Percentiles rank a stretch among this genome's conserved stretches.
These are phyloP conservation scores for Phlebopus sp. DNA, from an alignment of 1,284 basidiomycete species.

Conservation along the genomic window DNA sequence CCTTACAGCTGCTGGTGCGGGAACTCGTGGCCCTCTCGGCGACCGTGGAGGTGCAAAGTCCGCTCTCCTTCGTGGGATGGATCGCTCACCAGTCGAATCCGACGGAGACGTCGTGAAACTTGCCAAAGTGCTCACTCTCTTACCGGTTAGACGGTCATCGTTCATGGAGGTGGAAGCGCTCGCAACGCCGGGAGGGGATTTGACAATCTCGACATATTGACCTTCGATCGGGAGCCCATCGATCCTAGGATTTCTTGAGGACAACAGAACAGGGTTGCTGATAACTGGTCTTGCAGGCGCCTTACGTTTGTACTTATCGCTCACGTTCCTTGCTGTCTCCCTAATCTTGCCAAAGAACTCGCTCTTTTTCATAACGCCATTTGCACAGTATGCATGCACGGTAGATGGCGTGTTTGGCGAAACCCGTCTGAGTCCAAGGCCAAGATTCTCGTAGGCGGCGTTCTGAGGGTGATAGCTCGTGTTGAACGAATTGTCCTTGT, in stretches of 20 bases:
- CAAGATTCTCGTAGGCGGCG: conserved; percentile 39
- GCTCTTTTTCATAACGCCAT: conserved; percentile 61
- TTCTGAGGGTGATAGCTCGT: conserved; percentile 19
- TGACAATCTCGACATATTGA: conserved; percentile 30
- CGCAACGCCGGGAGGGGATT: conserved; percentile 20
- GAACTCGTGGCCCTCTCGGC: conserved; percentile 28
- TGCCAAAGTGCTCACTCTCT: conserved; percentile 41
- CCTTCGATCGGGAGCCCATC: conserved; percentile 27
- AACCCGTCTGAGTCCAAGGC: conserved; percentile 49
- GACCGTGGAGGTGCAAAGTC: conserved; percentile 59
- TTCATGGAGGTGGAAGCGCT: conserved; percentile 38
- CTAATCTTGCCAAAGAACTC: conserved; percentile 62
- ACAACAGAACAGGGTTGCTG: conserved; percentile 47
- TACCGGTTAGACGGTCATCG: conserved; percentile 37
- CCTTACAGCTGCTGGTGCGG: conserved; percentile 20
- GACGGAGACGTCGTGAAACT: conserved; percentile 56
- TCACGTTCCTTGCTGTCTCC: conserved; percentile 62
- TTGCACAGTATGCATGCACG: conserved; percentile 28
- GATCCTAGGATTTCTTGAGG: conserved; percentile 13
- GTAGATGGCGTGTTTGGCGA: conserved; percentile 28
- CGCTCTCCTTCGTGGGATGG: conserved; percentile 62
- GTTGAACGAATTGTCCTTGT: conserved; percentile 28
- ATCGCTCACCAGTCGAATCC: conserved; percentile 57
- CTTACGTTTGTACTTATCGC: conserved; percentile 49
- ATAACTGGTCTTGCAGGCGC: conserved; percentile 46